Evolutionary conservation across 768 basidiomycete genomes (phyloP), one percentile per base, ranked within the genome.

Genomic region (Pleurotus pulmonarius): DNA sequence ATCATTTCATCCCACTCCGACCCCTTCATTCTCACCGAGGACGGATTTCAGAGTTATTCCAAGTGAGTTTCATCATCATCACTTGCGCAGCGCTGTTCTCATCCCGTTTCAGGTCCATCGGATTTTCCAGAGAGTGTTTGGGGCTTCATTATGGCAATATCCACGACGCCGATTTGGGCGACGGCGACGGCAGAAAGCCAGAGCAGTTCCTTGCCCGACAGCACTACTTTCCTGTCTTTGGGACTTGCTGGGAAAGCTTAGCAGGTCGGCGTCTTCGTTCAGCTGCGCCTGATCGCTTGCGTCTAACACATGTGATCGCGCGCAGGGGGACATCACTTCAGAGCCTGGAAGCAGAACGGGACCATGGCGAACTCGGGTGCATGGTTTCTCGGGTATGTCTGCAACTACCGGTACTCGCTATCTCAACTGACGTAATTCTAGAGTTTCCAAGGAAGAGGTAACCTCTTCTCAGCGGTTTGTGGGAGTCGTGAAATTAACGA

Each of bases 261-360:
- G 78, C 85, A 60, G 87, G 87, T 78, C 49, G 53, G 68, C 59
- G 26, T 18, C 8, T 9, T 51, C n/a, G 20, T 37, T 25, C 12
- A 20, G 9, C 49, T 22, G 29, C 29, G 29, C 8, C 29, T 11
- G 11, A 11, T 34, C 29, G 11, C 8, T 34, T 11, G 0, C 29
- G 7, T 34, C 29, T 34, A 11, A 34, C 8, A 34, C 29, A 11
- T 3, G 29, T 20, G 29, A 34, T 3, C 29, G 29, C 37, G 29
- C 37, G 43, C 64, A 79, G 91, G 91, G n/a, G 92, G 92, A 2
- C 86, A 94, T 56, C 93, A 94, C 65, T 94, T 90, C 64, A 81
- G 92, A 48, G 90, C 90, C 6, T 94, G 92, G 92, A 85, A 83
- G 64, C 92, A 94, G 76, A 91, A 92, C 61, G 92, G 90, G 3